Evolutionary conservation across 1,139 yeast species (phyloP), one percentile per base, ranked within the genome.

Genomic region (Suhomyces kunorum): DNA sequence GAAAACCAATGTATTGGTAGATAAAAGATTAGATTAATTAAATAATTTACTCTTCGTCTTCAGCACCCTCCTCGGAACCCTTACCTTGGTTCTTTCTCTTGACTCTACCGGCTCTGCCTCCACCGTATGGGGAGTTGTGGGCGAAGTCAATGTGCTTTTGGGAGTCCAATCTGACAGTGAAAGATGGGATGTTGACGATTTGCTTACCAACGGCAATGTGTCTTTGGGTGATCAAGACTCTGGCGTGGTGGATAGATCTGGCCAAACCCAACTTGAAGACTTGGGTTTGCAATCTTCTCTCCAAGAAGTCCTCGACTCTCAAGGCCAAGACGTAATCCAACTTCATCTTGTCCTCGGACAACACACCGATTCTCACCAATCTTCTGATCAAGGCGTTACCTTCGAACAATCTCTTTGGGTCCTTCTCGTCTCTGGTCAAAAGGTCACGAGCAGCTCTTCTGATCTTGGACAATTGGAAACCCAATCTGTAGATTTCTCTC

Each of bases 361-460:
- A 84, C 69, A 92, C 96, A 87, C 99, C 99, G 61, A 89, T 82
- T 81, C 97, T 89, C 51, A 89, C 97, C 69, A 89, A 84, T 81
- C 96, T 88, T 83, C 94, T 83, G 75, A 89, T 92, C 74, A 92
- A 88, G 69, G 99, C 99, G 71, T 92, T 92, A 87, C 99, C 99
- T 80, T 92, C 98, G 82, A 92, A 92, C 69, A 92, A 86, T 83
- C 99, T 90, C 87, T 89, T 92, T 82, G 96, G 97, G 78, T 92
- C 98, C 84, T 92, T 92, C 82, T 92, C 98, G 66, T 92, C 98
- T 82, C 97, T 89, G 80, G 98, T 92, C 78, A 92, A 86, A 69
- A 92, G 83, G 71, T 94, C 98, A 86, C 99, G 96, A 71, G 99
- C 99, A 74, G 98, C 98, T 83, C 98, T 89, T 83, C 99, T 92